A percentile compares a stretch with the other conserved stretches of the same genome.
Evolutionary conservation across 345 rosid species (phyloP).

Genomic region (Syzygium oleosum): DNA sequence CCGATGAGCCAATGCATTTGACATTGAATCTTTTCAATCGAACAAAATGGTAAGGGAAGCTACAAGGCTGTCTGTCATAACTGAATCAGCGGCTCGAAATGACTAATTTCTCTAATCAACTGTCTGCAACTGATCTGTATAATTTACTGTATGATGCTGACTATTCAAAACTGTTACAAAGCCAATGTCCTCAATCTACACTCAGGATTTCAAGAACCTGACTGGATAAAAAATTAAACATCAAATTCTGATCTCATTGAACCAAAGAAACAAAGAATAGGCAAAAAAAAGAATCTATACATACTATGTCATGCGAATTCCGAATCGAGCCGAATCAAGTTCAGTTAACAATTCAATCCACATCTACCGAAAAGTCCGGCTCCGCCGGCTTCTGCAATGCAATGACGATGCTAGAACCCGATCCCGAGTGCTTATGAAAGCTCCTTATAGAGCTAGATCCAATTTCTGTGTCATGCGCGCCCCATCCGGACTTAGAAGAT

Average conservation of each 20-base stretch:
- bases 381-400: constrained; percentile 25
- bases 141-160: background rate
- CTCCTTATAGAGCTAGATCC: constrained; percentile 19
- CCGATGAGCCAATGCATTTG: background rate
- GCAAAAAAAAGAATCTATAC: background rate
- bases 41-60: background rate
- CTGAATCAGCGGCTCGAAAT: background rate
- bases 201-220: background rate
- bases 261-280: background rate
- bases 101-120: background rate
- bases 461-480: background rate
- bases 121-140: background rate
- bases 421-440: constrained; percentile 3
- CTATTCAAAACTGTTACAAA: background rate
- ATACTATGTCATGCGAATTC: background rate
- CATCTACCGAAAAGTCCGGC: constrained; percentile 17
- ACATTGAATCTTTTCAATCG: background rate
- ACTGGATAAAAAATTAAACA: background rate
- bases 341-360: background rate
- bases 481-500: constrained; percentile 7
- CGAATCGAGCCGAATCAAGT: background rate
- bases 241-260: background rate
- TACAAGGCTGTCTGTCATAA: background rate
- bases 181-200: background rate
- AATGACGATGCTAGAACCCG: constrained; percentile 5